These are phyloP conservation scores for Aspergillus ibericus DNA, from an alignment of 2,329 filamentous ascomycete genomes.

Conservation along the genomic window DNA sequence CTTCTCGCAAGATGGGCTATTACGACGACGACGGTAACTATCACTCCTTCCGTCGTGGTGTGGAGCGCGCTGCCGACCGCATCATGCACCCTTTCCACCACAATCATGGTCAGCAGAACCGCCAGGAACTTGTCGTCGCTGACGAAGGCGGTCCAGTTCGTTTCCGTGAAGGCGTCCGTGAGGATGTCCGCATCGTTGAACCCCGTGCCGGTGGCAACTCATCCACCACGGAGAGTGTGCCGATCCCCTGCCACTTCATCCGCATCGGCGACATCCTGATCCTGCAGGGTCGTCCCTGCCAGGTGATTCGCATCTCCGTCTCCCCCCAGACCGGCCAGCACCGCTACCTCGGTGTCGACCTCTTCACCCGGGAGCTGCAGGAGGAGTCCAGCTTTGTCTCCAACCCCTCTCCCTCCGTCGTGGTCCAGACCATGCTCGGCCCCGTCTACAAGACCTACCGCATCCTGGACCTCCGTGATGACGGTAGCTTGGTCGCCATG, in stretches of 20 bases:
- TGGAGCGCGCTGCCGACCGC: constrained; percentile 65
- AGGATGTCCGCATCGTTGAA: constrained; percentile 53
- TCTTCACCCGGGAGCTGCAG: constrained; percentile 99
- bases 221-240: constrained; percentile 79
- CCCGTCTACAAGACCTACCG: constrained; percentile 99
- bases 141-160: constrained; percentile 48
- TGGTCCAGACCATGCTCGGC: constrained; percentile 99
- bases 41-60: constrained; percentile 71
- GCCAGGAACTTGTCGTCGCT: constrained; percentile 43
- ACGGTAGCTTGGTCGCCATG: constrained; percentile 83
- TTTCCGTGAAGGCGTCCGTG: constrained; percentile 45
- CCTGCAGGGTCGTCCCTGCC: constrained; percentile 97
- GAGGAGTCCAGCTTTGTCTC: constrained; percentile 98
- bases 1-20: constrained; percentile 70
- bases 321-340: constrained; percentile 98
- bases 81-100: constrained; percentile 63
- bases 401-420: constrained; percentile 92
- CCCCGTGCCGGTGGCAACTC: constrained; percentile 46
- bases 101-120: constrained; percentile 35
- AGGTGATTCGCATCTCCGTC: constrained; percentile 99
- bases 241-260: constrained; percentile 99
- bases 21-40: constrained; percentile 78
- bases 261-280: constrained; percentile 98
- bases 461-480: constrained; percentile 93
- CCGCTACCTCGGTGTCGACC: constrained; percentile 98